Base-by-base conservation (phyloP, 768 basidiomycete species). In the Gelatoporia subvermispora region DNA sequence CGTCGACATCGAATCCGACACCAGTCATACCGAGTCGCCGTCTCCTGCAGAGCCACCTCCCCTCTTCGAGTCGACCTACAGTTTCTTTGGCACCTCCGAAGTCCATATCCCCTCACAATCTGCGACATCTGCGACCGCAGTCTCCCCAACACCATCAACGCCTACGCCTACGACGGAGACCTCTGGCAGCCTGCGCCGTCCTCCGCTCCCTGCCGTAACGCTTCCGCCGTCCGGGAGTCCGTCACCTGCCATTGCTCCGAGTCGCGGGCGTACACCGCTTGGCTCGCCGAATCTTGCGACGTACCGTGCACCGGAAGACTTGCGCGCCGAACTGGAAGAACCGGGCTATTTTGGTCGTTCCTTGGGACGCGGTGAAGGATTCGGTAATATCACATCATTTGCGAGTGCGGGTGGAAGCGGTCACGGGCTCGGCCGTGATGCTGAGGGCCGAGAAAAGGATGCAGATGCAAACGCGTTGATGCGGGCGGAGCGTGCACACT, bases 261-360 rank as follows among this genome's bases (percentile, higher is more conserved):
- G 44, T 25, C 51, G 51, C 16, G 58, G 51, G 16, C 39, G 37
- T 17, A 62, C 66, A 8, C 68, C 68, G 0, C 60, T 67, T 1
- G 63, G 57, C 1, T 68, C 69, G 8, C 69, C 70, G 2, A 63
- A 59, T 34, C 49, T 70, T 8, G 68, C 68, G 3, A 71, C 66
- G 5, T 72, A 72, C 36, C 60, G 60, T 13, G 65, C 72, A 5
- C 71, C 71, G 1, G 71, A 72, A 48, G 68, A 70, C 38, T 55
- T 72, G 3, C 59, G 63, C 18, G 58, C 59, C 2, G 65, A 53
- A 8, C 40, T 49, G 4, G 50, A 57, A 8, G 37, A 43, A 11
- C 21, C 43, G 16, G 48, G 39, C 35, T 62, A 61, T 41, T 62
- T 64, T 39, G 51, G 13, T 31, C 7, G 28, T 13, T n/a, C n/a